Base-by-base conservation (phyloP, 2,329 filamentous ascomycete species). In the Nigrospora osmanthi region DNA sequence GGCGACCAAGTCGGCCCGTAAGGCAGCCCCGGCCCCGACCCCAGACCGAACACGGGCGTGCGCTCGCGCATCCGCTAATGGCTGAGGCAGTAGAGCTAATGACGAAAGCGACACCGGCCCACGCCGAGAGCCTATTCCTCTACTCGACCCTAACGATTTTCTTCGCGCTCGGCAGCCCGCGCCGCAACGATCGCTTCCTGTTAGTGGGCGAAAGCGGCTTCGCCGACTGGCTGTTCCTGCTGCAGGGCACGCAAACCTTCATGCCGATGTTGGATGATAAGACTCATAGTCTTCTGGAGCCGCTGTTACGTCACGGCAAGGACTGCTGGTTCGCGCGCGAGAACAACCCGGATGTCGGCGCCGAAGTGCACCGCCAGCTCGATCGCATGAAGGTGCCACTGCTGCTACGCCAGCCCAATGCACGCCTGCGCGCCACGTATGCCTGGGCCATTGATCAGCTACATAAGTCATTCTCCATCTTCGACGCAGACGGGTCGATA, bases 181-280 rank as follows among this genome's bases (percentile, higher is more conserved):
- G 50, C 6, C 45, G 43, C 38, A 42, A 51, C 13, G 47, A 47
- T 13, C 35, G 38, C 16, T 42, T 37, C 23, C 47, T 50, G 31
- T 32, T 50, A 3, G 35, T 50, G 16, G 49, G 45, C 33, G 51
- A 52, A 23, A 46, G 38, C 43, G 47, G 40, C 11, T 36, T 58
- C 46, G 47, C 50, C n/a, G 52, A 58, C 44, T 52, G 62, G 62
- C 45, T 57, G 56, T 35, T 49, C 40, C 42, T 53, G 11, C 40
- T 50, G 9, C 50, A 49, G 17, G 52, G 52, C 31, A 47, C 49
- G 7, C 47, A 40, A 16, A 39, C 45, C 28, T 33, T 54, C 36
- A n/a, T n/a, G n/a, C n/a, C n/a, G n/a, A n/a, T n/a, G n/a, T n/a
- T n/a, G n/a, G n/a, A n/a, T n/a, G n/a, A n/a, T n/a, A n/a, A n/a